Evolutionary conservation across 2,329 filamentous ascomycete species (phyloP).

Genomic region (Aspergillus persii): DNA sequence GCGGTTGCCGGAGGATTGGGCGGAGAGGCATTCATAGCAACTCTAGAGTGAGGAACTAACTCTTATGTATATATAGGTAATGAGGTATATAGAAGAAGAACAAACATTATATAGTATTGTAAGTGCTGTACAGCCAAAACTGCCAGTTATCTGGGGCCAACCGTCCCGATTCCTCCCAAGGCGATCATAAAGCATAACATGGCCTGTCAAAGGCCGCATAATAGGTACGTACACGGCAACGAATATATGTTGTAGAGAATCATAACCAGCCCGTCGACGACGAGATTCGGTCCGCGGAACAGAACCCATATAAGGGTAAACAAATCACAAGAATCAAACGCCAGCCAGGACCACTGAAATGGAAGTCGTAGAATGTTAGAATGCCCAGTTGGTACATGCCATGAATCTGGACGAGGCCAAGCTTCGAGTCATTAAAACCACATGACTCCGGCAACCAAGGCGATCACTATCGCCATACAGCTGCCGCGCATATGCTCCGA

Average conservation of each 20-base stretch:
- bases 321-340: neutral
- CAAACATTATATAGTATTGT: neutral
- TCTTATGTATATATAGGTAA: neutral
- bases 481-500: conserved; percentile 32
- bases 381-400: neutral
- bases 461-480: conserved; percentile 39
- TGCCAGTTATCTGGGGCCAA: neutral
- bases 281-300: neutral
- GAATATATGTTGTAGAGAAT: conserved; percentile 6
- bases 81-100: neutral
- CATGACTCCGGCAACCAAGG: conserved; percentile 36
- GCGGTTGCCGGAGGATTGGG: conserved; percentile 38
- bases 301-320: neutral
- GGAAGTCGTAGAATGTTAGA: neutral
- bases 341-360: neutral
- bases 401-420: neutral
- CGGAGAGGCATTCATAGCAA: conserved; percentile 25
- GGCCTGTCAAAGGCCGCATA: neutral
- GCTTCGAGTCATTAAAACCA: conserved; percentile 29
- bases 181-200: neutral
- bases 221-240: neutral
- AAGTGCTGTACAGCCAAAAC: neutral
- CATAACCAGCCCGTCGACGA: conserved; percentile 5
- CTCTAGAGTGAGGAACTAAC: conserved; percentile 2
- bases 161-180: neutral